Evolutionary conservation across 2,329 filamentous ascomycete species (phyloP).

Genomic region (Phaeoacremonium minimum): DNA sequence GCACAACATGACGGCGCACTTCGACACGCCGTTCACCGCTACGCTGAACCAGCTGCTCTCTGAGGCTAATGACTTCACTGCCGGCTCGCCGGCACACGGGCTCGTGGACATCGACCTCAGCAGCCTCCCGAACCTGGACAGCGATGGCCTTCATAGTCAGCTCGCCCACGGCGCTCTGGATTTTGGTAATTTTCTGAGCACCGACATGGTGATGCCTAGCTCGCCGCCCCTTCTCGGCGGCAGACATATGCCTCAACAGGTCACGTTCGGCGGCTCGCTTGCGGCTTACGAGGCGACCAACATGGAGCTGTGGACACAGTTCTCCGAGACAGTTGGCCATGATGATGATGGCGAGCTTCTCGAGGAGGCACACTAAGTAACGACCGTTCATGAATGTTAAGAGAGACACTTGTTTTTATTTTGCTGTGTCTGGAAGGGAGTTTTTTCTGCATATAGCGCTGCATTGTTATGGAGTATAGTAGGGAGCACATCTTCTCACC

Average conservation of each 20-base stretch:
- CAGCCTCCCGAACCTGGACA: constrained; percentile 31
- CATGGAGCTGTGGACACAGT: too few species aligned
- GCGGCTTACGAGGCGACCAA: constrained; percentile 16
- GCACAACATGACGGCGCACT: constrained; percentile 14
- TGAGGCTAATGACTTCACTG: constrained; percentile 43
- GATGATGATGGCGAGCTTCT: too few species aligned
- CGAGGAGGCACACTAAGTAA: too few species aligned
- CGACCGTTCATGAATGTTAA: too few species aligned
- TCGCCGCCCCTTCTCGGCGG: constrained; percentile 36
- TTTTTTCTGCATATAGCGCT: too few species aligned
- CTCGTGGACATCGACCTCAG: constrained; percentile 38
- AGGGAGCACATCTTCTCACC: too few species aligned
- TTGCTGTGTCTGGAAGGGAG: too few species aligned
- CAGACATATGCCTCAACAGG: too few species aligned
- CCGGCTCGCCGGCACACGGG: constrained; percentile 28
- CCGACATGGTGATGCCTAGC: constrained; percentile 42
- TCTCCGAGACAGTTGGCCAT: too few species aligned
- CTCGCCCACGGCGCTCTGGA: constrained; percentile 28
- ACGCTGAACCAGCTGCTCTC: constrained; percentile 62
- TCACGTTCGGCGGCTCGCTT: constrained; percentile 7
- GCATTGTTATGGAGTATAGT: too few species aligned
- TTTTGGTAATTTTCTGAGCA: constrained; percentile 42
- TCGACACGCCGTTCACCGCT: constrained; percentile 56
- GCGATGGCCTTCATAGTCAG: constrained; percentile 21
- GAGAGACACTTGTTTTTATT: too few species aligned